Percentiles rank a stretch among this genome's conserved stretches.
Evolutionary conservation across 768 basidiomycete species (phyloP).

Genomic region (Ramaria sp.): DNA sequence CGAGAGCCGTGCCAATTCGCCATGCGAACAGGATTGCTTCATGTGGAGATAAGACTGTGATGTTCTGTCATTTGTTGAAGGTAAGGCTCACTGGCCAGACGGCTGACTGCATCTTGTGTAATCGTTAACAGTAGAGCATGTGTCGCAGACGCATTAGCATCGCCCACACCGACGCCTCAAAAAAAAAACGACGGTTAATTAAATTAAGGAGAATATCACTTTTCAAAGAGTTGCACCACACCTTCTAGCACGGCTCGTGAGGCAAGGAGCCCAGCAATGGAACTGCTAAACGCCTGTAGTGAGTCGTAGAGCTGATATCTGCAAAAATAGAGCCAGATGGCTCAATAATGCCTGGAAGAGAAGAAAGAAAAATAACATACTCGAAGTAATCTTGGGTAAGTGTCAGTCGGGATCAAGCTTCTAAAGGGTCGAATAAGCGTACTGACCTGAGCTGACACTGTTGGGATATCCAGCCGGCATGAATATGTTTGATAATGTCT

Average conservation of each 20-base stretch:
- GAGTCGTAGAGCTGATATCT: slow-evolving; percentile 62
- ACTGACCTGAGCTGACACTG: slow-evolving; percentile 47
- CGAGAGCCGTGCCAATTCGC: slow-evolving; percentile 49
- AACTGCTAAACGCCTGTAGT: slow-evolving; percentile 60
- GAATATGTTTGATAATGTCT: slow-evolving; percentile 37
- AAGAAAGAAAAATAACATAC: neutral
- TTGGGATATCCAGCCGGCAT: slow-evolving; percentile 52
- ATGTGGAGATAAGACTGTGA: neutral
- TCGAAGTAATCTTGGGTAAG: slow-evolving; percentile 4
- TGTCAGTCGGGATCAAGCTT: slow-evolving; percentile 18
- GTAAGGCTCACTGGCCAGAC: slow-evolving; percentile 43
- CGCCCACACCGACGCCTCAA: slow-evolving; percentile 58
- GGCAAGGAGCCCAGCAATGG: slow-evolving; percentile 49
- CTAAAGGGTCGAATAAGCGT: slow-evolving; percentile 21
- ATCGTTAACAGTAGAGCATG: slow-evolving; percentile 53
- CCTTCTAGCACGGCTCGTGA: slow-evolving; percentile 62
- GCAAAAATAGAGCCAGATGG: neutral
- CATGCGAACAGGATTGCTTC: slow-evolving; percentile 55
- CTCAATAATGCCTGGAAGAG: slow-evolving; percentile 7
- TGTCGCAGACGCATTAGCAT: slow-evolving; percentile 54
- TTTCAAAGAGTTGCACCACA: slow-evolving; percentile 14
- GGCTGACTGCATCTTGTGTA: slow-evolving; percentile 53
- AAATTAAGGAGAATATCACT: neutral
- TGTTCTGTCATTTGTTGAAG: neutral
- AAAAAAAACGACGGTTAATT: neutral